Conservation (phyloP, 2,329 filamentous ascomycete genomes). For the Dactylella cylindrospora region DNA sequence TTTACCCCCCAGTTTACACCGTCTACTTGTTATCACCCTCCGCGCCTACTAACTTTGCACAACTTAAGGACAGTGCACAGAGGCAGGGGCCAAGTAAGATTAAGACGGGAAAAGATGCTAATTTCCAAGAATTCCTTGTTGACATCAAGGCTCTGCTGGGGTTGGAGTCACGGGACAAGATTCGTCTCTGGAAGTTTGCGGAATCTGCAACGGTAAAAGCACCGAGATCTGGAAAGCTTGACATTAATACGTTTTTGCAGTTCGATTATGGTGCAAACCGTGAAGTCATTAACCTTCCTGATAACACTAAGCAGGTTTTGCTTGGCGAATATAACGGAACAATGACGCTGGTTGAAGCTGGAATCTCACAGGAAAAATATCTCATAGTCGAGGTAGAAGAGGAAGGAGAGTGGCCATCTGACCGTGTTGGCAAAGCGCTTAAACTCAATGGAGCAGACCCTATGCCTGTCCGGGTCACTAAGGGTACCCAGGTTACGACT, state of each 20-base stretch:
- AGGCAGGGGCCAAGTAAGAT: conserved; percentile 65
- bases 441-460: conserved; percentile 35
- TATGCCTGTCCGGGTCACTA: conserved; percentile 33
- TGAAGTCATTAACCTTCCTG: conserved; percentile 49
- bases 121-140: conserved; percentile 73
- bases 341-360: conserved; percentile 51
- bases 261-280: conserved; percentile 51
- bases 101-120: conserved; percentile 69
- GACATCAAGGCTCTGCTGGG: conserved; percentile 68
- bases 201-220: conserved; percentile 53
- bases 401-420: conserved; percentile 38
- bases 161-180: conserved; percentile 70
- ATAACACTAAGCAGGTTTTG: conserved; percentile 56
- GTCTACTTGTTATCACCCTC: conserved; percentile 70
- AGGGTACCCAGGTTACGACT: conserved; percentile 45
- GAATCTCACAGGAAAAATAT: conserved; percentile 48
- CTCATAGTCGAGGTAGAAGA: conserved; percentile 40
- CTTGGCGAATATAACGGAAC: conserved; percentile 60
- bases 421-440: conserved; percentile 45
- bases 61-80: conserved; percentile 63
- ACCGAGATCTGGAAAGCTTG: conserved; percentile 53
- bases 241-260: conserved; percentile 37
- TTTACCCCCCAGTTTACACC: conserved; percentile 80
- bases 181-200: conserved; percentile 71
- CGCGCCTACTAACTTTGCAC: conserved; percentile 60